These are phyloP conservation scores for Bonia amplexicaulis DNA, from an alignment of 176 grass and related monocot species.

Conservation along the genomic window DNA sequence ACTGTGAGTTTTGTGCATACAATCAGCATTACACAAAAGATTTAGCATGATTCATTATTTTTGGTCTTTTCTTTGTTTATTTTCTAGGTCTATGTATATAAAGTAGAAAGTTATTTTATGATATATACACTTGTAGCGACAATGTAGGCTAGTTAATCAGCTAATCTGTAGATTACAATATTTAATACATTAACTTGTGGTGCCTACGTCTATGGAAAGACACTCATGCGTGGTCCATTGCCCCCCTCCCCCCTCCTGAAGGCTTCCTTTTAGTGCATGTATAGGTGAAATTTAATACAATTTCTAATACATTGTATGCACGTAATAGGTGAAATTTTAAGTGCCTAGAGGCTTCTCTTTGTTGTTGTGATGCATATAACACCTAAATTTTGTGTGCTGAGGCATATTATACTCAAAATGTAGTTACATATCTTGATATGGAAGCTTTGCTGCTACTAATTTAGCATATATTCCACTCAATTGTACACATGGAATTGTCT, in stretches of 20 bases:
- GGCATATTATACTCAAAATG: not conserved
- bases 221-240: not conserved
- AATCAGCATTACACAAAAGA: not conserved
- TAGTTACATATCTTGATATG: not conserved
- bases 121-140: not conserved
- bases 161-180: not conserved
- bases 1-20: not conserved
- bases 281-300: not conserved
- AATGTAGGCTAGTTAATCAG: not conserved
- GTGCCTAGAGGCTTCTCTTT: not conserved
- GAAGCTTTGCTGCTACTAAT: not conserved
- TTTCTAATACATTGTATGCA: too few species aligned
- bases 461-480: not conserved
- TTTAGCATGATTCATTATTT: not conserved
- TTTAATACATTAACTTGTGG: not conserved
- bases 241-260: not conserved
- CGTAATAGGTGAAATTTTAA: not conserved
- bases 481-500: not conserved
- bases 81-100: not conserved
- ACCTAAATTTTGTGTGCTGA: not conserved
- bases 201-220: not conserved
- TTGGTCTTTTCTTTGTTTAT: not conserved
- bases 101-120: not conserved
- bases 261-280: not conserved
- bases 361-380: not conserved